These are phyloP conservation scores for Ustilago esculenta DNA, from an alignment of 1,284 basidiomycete genomes.

Conservation along the genomic window DNA sequence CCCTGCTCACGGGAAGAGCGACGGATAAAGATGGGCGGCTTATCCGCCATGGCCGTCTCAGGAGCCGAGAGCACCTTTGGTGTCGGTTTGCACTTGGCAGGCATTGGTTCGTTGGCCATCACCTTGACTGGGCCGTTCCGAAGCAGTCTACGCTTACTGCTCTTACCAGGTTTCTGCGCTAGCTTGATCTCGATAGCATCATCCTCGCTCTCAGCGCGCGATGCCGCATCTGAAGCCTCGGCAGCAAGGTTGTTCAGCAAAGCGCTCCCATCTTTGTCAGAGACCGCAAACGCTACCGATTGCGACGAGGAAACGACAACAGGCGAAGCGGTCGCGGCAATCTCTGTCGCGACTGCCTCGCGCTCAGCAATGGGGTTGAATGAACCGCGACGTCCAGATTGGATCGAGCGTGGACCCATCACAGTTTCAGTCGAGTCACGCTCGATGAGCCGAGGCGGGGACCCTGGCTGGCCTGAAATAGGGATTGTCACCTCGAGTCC, in stretches of 20 bases:
- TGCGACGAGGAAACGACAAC: neutral
- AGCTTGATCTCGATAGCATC: slow-evolving; percentile 3
- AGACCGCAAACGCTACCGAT: slow-evolving; percentile 1
- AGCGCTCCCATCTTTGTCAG: neutral
- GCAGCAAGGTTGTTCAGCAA: slow-evolving; percentile 6
- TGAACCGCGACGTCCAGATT: slow-evolving; percentile 41
- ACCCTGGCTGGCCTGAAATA: slow-evolving; percentile 8
- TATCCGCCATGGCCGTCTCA: slow-evolving; percentile 37
- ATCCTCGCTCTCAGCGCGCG: slow-evolving; percentile 29
- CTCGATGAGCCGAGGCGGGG: slow-evolving; percentile 38
- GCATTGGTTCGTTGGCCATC: slow-evolving; percentile 27
- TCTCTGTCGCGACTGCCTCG: slow-evolving; percentile 33
- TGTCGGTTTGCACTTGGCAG: slow-evolving; percentile 17
- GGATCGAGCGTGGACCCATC: slow-evolving; percentile 40
- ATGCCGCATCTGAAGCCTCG: slow-evolving; percentile 5
- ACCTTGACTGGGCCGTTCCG: slow-evolving; percentile 43
- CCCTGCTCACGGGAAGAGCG: slow-evolving; percentile 56
- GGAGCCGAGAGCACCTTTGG: slow-evolving; percentile 35
- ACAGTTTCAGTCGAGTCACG: slow-evolving; percentile 51
- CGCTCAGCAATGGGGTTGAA: slow-evolving; percentile 45
- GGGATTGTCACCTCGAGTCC: slow-evolving; percentile 34
- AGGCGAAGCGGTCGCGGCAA: slow-evolving; percentile 17
- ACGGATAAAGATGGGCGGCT: slow-evolving; percentile 50
- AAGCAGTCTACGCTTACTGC: slow-evolving; percentile 28
- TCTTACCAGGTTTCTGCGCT: slow-evolving; percentile 16